phyloP scores from a whole-genome alignment of 805 yeast species.

The Kodamaea sagamina region DNA sequence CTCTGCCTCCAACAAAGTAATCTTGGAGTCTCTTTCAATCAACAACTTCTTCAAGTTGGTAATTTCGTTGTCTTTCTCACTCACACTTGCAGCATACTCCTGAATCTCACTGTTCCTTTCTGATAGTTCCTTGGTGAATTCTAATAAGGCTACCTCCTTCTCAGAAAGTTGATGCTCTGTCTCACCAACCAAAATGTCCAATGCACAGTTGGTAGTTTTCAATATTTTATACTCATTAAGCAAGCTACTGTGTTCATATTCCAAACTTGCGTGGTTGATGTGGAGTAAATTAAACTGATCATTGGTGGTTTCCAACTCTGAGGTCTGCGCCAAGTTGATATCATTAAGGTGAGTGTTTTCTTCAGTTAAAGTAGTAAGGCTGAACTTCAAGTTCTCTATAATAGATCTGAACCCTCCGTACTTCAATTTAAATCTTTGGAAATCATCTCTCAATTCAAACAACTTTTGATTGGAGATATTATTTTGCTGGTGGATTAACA shows the following conservation, averaged over 20 bases:
- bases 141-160: conserved; percentile 14
- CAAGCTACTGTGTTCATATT: conserved; percentile 9
- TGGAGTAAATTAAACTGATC: conserved; percentile 14
- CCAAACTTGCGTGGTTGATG: conserved; percentile 12
- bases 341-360: conserved; percentile 15
- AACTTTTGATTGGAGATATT: conserved; percentile 10
- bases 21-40: conserved; percentile 8
- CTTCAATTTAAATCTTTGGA: conserved; percentile 13
- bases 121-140: conserved; percentile 13
- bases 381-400: conserved; percentile 7
- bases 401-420: conserved; percentile 11
- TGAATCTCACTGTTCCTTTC: conserved; percentile 9
- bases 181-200: conserved; percentile 9
- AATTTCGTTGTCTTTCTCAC: conserved; percentile 4
- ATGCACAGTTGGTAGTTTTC: conserved; percentile 2
- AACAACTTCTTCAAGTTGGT: conserved; percentile 11
- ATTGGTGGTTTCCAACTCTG: conserved; percentile 10
- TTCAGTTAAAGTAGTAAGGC: conserved; percentile 8
- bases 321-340: conserved; percentile 11
- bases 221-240: conserved; percentile 10
- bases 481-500: conserved; percentile 7
- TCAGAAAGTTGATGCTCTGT: conserved; percentile 12
- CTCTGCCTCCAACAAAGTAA: background rate
- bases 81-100: conserved; percentile 6
- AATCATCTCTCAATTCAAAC: conserved; percentile 15